phyloP scores from a whole-genome alignment of 768 basidiomycete genomes.

The Plicaturopsis crispa region DNA sequence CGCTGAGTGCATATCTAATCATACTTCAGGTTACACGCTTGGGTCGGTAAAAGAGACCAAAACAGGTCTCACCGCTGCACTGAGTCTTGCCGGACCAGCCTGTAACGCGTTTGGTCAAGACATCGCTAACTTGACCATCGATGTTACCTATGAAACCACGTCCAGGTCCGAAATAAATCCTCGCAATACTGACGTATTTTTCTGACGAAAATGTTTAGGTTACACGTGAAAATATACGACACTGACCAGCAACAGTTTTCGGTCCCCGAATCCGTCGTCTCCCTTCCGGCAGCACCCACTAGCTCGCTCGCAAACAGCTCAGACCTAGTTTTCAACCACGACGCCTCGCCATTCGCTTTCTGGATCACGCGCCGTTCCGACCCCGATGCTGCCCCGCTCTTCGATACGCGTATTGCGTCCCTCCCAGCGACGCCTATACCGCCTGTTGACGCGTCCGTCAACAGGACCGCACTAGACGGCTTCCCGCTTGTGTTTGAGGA shows the following conservation, averaged over 20 bases:
- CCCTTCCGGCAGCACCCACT: constrained; percentile 28
- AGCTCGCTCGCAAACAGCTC: constrained; percentile 31
- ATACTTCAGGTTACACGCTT: constrained; percentile 58
- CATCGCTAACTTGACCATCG: constrained; percentile 47
- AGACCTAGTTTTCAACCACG: constrained; percentile 66
- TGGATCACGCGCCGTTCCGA: constrained; percentile 70
- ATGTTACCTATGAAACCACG: constrained; percentile 58
- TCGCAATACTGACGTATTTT: neutral
- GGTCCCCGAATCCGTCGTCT: constrained; percentile 47
- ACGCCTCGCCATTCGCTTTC: constrained; percentile 62
- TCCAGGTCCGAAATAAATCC: constrained; percentile 28
- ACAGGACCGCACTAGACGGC: constrained; percentile 48
- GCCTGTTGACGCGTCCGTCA: constrained; percentile 43
- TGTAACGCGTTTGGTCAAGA: constrained; percentile 66
- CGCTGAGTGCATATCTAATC: no score
- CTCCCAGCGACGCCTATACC: constrained; percentile 53
- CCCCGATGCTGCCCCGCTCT: constrained; percentile 47
- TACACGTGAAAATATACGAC: constrained; percentile 66
- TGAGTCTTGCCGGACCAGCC: constrained; percentile 44
- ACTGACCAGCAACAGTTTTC: constrained; percentile 55
- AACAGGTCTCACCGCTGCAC: constrained; percentile 45
- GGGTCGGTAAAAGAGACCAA: constrained; percentile 31
- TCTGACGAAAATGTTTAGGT: constrained; percentile 23
- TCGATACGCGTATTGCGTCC: constrained; percentile 61
- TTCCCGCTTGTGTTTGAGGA: constrained; percentile 75